A percentile compares a stretch with the other conserved stretches of the same genome.
Conservation (phyloP, 192 early-diverging fungal species). For the Dissophora ornata region DNA sequence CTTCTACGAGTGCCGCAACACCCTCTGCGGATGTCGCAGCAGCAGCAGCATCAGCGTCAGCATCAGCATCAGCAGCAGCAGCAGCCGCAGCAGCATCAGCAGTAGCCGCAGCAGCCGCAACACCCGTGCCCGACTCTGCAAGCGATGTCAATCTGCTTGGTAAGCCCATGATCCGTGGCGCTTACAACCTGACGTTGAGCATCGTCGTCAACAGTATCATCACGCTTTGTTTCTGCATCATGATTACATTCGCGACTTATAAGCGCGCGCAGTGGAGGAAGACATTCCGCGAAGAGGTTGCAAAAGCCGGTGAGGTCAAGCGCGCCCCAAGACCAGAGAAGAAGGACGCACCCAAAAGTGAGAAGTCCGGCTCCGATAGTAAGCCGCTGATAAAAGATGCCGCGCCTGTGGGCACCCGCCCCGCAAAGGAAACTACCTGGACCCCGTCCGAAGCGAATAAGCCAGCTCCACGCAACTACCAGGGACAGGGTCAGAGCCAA, state of each 20-base stretch:
- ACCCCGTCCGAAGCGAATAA: too few species aligned
- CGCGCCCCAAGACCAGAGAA: too few species aligned
- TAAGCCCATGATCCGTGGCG: slow-evolving; percentile 1
- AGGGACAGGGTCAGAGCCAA: too few species aligned
- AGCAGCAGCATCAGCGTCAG: too few species aligned
- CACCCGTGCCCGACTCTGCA: background rate
- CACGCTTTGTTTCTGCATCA: background rate
- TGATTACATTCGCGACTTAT: background rate
- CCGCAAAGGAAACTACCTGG: too few species aligned
- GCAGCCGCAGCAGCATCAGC: too few species aligned
- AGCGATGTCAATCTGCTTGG: slow-evolving; percentile 15
- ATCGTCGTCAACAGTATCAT: slow-evolving; percentile 24
- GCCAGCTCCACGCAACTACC: too few species aligned
- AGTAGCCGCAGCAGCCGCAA: background rate
- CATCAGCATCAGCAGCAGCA: too few species aligned
- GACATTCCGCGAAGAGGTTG: background rate
- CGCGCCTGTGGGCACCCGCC: too few species aligned
- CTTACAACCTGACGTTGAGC: slow-evolving; percentile 25
- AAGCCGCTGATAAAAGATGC: too few species aligned
- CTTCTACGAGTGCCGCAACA: too few species aligned
- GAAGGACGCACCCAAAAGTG: background rate
- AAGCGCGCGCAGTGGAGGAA: slow-evolving; percentile 7
- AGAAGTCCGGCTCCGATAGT: background rate
- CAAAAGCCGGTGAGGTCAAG: background rate
- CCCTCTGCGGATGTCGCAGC: too few species aligned